Base-by-base conservation (phyloP, 2,329 filamentous ascomycete species). In the Aschersonia sp. region DNA sequence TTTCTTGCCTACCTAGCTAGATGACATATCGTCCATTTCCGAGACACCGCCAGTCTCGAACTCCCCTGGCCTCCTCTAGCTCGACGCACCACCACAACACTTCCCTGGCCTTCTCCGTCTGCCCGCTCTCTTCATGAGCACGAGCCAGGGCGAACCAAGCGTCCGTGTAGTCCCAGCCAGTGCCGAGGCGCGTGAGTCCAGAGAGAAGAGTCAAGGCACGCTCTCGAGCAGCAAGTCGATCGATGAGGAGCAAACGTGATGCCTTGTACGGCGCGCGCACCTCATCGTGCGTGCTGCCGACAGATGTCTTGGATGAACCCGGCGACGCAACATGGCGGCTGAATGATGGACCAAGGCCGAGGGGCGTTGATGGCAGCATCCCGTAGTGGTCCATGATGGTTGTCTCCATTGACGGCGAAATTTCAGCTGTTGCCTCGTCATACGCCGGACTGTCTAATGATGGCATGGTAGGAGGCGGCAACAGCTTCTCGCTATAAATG, bases 1-100 rank as follows among this genome's bases (percentile, higher is more conserved):
- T 28, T 42, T 12, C 40, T 5, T 20, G 6, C n/a, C 7, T n/a
- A 20, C 9, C 5, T n/a, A 5, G 20, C 40, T 56, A 67, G 35
- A 67, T 55, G 41, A 85, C 76, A 64, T 85, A 86, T 28, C 83
- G 75, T 28, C 80, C 79, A 45, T 73, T 72, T 3, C 77, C 81
- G 31, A 88, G 73, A 54, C 76, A 81, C 31, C 72, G 75, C 92
- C 91, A 97, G 50, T 78, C 75, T 49, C 92, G 78, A 45, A 95
- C 76, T 0, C 84, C 87, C 53, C 78, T 80, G 5, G 79, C 80
- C 61, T 98, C 91, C 61, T 97, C 92, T 31, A 98, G 72, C 65
- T 96, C 89, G 9, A 98, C 85, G 57, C 89, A 94, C 89, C 91
- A 97, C 92, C 92, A 97, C 5, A 97, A 73, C 44, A 89, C 88